These are phyloP conservation scores for Cruciata laevipes DNA, from an alignment of 257 asterid genomes.

Conservation along the genomic window DNA sequence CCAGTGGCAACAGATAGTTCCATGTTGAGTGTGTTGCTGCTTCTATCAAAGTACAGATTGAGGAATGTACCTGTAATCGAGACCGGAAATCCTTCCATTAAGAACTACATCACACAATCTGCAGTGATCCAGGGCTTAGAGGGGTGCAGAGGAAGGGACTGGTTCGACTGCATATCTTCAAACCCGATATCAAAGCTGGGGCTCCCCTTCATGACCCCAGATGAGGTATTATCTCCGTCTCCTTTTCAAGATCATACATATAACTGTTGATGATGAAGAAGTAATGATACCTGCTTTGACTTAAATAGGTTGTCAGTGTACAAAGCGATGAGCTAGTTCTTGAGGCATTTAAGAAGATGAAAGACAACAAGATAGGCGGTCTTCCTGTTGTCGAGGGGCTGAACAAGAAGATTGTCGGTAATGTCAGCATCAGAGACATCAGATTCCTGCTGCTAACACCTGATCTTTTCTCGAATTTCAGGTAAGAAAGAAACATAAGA, in stretches of 20 bases:
- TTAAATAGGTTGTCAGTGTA: slow-evolving; percentile 49
- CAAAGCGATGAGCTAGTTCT: slow-evolving; percentile 57
- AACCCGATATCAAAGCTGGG: slow-evolving; percentile 61
- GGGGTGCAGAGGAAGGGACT: slow-evolving; percentile 70
- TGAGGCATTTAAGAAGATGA: slow-evolving; percentile 84
- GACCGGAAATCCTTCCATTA: slow-evolving; percentile 43
- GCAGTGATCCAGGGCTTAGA: slow-evolving; percentile 75
- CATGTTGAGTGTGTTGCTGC: slow-evolving; percentile 62
- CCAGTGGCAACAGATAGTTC: slow-evolving; percentile 66
- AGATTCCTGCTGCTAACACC: slow-evolving; percentile 78
- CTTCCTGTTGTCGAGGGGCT: slow-evolving; percentile 66
- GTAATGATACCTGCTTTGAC: neutral
- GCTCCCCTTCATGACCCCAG: slow-evolving; percentile 72
- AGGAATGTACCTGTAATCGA: slow-evolving; percentile 84
- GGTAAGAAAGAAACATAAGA: slow-evolving; percentile 23
- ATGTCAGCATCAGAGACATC: slow-evolving; percentile 82
- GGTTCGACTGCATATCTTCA: slow-evolving; percentile 69
- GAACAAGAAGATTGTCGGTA: slow-evolving; percentile 52
- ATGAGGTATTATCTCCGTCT: slow-evolving; percentile 33
- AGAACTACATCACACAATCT: slow-evolving; percentile 86
- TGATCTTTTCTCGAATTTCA: slow-evolving; percentile 61
- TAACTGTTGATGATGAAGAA: neutral
- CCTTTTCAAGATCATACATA: neutral
- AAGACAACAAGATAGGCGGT: slow-evolving; percentile 73
- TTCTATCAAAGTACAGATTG: slow-evolving; percentile 79